Conservation (phyloP, 139 green algal species). For the Dunaliella primolecta region DNA sequence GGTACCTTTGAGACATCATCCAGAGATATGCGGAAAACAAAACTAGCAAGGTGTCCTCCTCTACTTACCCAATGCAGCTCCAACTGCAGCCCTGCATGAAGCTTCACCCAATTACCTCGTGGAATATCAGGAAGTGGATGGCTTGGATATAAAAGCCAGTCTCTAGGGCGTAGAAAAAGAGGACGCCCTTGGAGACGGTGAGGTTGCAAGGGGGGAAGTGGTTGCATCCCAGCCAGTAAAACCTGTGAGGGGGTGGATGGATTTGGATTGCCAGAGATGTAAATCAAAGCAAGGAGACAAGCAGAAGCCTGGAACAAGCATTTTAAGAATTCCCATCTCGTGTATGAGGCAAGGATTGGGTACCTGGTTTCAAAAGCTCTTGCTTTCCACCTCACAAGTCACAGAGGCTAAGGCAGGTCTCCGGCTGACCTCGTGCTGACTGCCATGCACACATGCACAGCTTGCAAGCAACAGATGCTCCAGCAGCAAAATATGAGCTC, state of each 20-base stretch:
- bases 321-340: neutral
- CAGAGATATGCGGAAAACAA: too few relatives aligned
- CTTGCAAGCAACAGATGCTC: too few relatives aligned
- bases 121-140: conserved; percentile 50
- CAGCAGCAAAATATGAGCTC: too few relatives aligned
- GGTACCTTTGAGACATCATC: too few relatives aligned
- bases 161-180: conserved; percentile 75
- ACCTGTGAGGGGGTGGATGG: conserved; percentile 11
- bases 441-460: too few relatives aligned
- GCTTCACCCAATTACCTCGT: too few relatives aligned
- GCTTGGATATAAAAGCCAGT: conserved; percentile 77
- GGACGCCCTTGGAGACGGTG: conserved; percentile 39
- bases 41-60: too few relatives aligned
- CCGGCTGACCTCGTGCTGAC: too few relatives aligned
- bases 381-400: too few relatives aligned
- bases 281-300: neutral
- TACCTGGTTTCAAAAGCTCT: neutral
- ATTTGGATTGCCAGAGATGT: neutral
- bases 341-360: neutral
- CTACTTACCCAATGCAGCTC: too few relatives aligned
- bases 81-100: too few relatives aligned
- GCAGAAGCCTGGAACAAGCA: neutral
- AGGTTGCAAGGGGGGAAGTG: conserved; percentile 61
- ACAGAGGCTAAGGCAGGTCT: too few relatives aligned
- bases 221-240: conserved; percentile 61